Base-by-base conservation (phyloP, 768 basidiomycete genomes). In the Stropharia rugosoannulata region DNA sequence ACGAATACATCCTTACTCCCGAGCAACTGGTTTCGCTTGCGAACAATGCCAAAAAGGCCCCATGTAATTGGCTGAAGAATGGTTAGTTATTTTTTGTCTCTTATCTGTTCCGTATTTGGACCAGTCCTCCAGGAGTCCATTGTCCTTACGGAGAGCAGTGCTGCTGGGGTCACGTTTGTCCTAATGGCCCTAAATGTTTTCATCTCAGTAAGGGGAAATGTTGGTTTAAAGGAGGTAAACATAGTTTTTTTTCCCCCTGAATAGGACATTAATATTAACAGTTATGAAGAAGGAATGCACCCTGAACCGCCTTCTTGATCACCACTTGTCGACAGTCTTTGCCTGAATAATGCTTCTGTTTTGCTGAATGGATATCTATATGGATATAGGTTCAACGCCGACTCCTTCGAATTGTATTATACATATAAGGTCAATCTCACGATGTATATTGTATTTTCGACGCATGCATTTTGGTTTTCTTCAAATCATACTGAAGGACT, bases 151-250 rank as follows among this genome's bases (percentile, higher is more conserved):
- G 86, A 40, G 81, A 83, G 41, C 74, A 74, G 56, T 93, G 90
- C 64, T 91, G 89, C 69, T 92, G 90, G 89, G 90, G 90, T 7
- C 90, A 93, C 66, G 74, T 83, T 19, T 93, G 90, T 63, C 90
- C 90, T 12, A 87, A 86, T 60, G 90, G 90, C n/a, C 78, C 80
- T 15, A 83, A 81, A 63, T 88, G 86, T 63, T 81, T 80, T 64
- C 87, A 88, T 68, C 72, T 87, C 29, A 83, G 81, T 71, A 89
- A 87, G 66, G 89, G 90, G 41, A 91, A 87, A 71, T 93, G 90
- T 66, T 91, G 90, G 89, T 93, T 93, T 71, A 91, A 92, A 80
- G 89, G 86, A 63, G 80, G 81, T 80, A 58, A 46, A 77, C 61
- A 32, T 25, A 12, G 10, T 18, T 19, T 36, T 45, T 25, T 11